These are phyloP conservation scores for Epichloe gansuensis DNA, from an alignment of 2,329 filamentous ascomycete genomes.

Conservation along the genomic window DNA sequence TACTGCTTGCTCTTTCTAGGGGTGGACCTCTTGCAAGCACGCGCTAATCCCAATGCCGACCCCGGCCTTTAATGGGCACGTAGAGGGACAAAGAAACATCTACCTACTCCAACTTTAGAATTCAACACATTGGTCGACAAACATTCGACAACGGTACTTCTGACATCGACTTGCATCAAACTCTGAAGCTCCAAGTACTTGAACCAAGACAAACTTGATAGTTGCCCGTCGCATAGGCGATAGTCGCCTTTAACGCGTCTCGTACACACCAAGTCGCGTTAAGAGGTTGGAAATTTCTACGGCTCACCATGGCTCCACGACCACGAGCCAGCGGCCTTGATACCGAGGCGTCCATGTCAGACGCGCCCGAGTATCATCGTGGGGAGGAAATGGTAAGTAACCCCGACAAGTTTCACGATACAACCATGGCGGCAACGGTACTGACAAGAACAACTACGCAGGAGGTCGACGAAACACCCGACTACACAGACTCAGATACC, in stretches of 20 bases:
- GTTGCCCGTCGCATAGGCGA: background rate
- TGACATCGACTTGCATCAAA: background rate
- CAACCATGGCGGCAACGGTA: background rate
- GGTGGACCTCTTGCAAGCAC: conserved; percentile 13
- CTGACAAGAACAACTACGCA: conserved; percentile 12
- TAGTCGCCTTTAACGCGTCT: conserved; percentile 31
- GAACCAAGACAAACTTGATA: background rate
- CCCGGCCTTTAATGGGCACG: conserved; percentile 18
- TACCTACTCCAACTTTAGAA: conserved; percentile 7
- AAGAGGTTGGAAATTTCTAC: conserved; percentile 26
- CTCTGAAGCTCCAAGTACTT: background rate
- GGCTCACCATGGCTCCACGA: conserved; percentile 41
- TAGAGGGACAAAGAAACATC: conserved; percentile 26
- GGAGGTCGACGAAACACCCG: conserved; percentile 54
- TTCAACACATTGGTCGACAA: conserved; percentile 7
- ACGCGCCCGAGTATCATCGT: conserved; percentile 37
- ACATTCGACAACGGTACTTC: conserved; percentile 2
- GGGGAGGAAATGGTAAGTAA: conserved; percentile 38
- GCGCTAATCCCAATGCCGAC: conserved; percentile 21
- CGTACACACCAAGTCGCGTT: conserved; percentile 35
- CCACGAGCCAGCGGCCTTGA: conserved; percentile 41
- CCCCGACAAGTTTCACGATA: background rate
- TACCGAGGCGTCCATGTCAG: conserved; percentile 51
- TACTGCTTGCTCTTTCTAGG: conserved; percentile 4
- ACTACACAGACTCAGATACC: conserved; percentile 55